Conservation (phyloP, 106 monocot genomes). For the Xerophyta viscosa region DNA sequence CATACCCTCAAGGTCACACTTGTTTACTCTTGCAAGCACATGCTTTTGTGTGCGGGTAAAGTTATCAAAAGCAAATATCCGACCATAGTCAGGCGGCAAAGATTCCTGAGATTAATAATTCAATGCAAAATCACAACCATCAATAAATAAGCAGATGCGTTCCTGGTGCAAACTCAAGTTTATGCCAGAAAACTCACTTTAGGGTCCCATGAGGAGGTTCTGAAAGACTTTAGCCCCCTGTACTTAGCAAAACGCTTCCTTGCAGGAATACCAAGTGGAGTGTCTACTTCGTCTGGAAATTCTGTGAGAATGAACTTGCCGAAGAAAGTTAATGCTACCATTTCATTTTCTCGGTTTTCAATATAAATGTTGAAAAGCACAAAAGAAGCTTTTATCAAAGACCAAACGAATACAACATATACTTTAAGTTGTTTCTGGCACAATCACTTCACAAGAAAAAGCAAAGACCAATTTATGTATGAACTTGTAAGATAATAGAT, state of each 20-base stretch:
- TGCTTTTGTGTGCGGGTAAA: slow-evolving; percentile 75
- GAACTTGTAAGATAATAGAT: no score
- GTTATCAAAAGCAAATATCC: slow-evolving; percentile 95
- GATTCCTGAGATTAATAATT: slow-evolving; percentile 67
- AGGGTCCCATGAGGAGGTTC: slow-evolving; percentile 94
- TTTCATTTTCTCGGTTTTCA: no score
- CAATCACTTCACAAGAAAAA: no score
- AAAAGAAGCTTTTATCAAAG: no score
- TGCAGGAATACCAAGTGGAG: slow-evolving; percentile 78
- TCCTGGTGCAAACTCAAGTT: no score
- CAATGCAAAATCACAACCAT: background rate
- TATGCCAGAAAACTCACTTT: slow-evolving; percentile 50
- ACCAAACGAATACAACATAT: no score
- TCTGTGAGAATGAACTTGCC: slow-evolving; percentile 31
- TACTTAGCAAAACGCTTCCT: slow-evolving; percentile 86
- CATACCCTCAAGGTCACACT: slow-evolving; percentile 32
- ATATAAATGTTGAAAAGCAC: no score
- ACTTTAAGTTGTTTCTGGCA: no score
- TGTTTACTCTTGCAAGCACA: slow-evolving; percentile 42
- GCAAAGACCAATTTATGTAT: no score
- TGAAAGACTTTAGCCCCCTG: slow-evolving; percentile 90
- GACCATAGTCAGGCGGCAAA: slow-evolving; percentile 75
- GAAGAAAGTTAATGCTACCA: no score
- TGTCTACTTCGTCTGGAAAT: slow-evolving; percentile 97
- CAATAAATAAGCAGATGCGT: no score